These are phyloP conservation scores for Gelatoporia subvermispora DNA, from an alignment of 768 basidiomycete genomes.

Conservation along the genomic window DNA sequence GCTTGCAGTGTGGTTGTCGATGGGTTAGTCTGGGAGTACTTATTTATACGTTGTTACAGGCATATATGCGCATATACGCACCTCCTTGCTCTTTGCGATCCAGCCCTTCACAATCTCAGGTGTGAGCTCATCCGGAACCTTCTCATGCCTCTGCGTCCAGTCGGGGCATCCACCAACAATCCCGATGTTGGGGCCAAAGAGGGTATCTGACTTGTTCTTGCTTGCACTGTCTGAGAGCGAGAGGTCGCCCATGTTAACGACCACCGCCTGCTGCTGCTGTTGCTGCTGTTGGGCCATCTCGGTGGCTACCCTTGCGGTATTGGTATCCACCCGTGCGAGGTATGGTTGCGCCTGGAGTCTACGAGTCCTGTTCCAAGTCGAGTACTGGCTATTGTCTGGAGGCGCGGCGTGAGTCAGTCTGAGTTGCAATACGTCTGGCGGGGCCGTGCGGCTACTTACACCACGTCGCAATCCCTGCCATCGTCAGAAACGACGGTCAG, in stretches of 20 bases:
- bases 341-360: conserved; percentile 47
- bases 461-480: conserved; percentile 4
- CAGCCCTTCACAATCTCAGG: conserved; percentile 77
- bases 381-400: conserved; percentile 46
- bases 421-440: not conserved
- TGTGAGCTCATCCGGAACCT: conserved; percentile 70
- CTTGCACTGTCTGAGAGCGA: conserved; percentile 24
- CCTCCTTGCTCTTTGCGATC: conserved; percentile 87
- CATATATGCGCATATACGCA: conserved; percentile 29
- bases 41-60: no score
- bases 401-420: conserved; percentile 6
- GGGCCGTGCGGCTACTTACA: conserved; percentile 1
- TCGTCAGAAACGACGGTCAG: not conserved
- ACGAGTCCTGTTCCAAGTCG: conserved; percentile 55
- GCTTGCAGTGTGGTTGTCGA: conserved; percentile 93
- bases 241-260: conserved; percentile 30
- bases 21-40: conserved; percentile 52
- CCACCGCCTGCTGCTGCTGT: conserved; percentile 14
- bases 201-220: conserved; percentile 68
- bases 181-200: conserved; percentile 92
- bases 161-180: conserved; percentile 61
- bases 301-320: conserved; percentile 41
- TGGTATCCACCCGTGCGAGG: conserved; percentile 47
- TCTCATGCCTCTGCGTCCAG: conserved; percentile 66
- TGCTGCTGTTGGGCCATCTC: conserved; percentile 38